Evolutionary conservation across 2,329 filamentous ascomycete genomes (phyloP), one percentile per base, ranked within the genome.

Genomic region (Calycina herbarum): DNA sequence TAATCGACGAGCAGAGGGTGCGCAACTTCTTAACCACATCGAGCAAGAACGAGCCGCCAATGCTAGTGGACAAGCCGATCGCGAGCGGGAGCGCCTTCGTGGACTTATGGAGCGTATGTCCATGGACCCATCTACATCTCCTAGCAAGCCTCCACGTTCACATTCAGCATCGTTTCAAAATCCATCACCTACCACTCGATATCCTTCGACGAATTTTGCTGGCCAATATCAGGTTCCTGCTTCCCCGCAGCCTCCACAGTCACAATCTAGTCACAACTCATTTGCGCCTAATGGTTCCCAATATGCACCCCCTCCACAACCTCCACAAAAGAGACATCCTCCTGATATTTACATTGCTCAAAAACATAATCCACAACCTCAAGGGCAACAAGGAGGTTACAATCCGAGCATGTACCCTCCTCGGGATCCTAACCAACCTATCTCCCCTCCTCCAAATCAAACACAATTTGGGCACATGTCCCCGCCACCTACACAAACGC

Each of bases 61-160:
- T 66, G 71, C 72, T 6, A 75, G 67, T 62, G 75, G 73, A 1
- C 73, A 77, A 62, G 74, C 93, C 38, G 93, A 97, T 73, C 84
- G 91, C 62, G 94, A 98, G 76, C 89, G 92, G 64, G 93, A 96
- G 74, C 87, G 94, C 64, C 80, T 99, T 64, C 88, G 92, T 65
- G 91, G 91, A 54, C 82, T 99, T 51, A 98, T 99, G 95, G 94
- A 97, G 75, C 88, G 94, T 63, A 94, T 98, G 88, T 94, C 93
- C 1, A 90, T 97, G 79, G 92, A 94, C n/a, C 81, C 85, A 58
- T 78, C 76, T 24, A 75, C 77, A 15, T 78, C 80, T 64, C 76
- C 83, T 2, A 78, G 79, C 48, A 79, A 80, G 58, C 78, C 82
- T 48, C 63, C 73, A 51, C 69, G 72, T 45, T 57, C 69, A 17